phyloP scores from a whole-genome alignment of 1,284 basidiomycete genomes.

The Apiotrichum veenhuisii region DNA sequence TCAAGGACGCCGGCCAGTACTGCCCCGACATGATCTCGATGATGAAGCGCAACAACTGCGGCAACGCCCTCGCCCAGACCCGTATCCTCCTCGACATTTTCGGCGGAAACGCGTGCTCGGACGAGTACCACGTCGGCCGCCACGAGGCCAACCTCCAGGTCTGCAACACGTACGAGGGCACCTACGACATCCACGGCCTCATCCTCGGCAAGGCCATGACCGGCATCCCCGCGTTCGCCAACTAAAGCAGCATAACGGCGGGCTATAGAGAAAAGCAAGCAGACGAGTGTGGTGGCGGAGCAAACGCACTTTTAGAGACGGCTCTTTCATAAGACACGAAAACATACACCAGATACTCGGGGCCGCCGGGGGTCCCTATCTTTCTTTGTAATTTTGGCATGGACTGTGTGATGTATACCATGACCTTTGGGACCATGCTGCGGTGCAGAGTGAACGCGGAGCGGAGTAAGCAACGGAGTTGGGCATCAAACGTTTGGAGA shows the following conservation, averaged over 20 bases:
- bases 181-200: constrained; percentile 51
- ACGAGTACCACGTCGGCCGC: constrained; percentile 84
- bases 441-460: no score
- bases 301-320: background rate
- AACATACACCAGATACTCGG: background rate
- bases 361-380: background rate
- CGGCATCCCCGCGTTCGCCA: constrained; percentile 53
- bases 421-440: background rate
- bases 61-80: constrained; percentile 80
- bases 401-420: background rate
- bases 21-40: constrained; percentile 91
- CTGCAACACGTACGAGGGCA: constrained; percentile 87
- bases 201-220: constrained; percentile 87
- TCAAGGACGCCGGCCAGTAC: constrained; percentile 76
- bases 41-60: constrained; percentile 94
- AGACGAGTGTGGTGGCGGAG: background rate
- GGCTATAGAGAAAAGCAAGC: background rate
- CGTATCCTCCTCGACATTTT: constrained; percentile 78
- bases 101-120: constrained; percentile 83
- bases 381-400: background rate
- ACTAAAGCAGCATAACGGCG: background rate
- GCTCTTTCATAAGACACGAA: background rate
- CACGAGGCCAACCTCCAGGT: constrained; percentile 90
- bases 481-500: no score
- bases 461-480: no score